Evolutionary conservation across 345 rosid species (phyloP).

Genomic region (Geranium rotundifolium): DNA sequence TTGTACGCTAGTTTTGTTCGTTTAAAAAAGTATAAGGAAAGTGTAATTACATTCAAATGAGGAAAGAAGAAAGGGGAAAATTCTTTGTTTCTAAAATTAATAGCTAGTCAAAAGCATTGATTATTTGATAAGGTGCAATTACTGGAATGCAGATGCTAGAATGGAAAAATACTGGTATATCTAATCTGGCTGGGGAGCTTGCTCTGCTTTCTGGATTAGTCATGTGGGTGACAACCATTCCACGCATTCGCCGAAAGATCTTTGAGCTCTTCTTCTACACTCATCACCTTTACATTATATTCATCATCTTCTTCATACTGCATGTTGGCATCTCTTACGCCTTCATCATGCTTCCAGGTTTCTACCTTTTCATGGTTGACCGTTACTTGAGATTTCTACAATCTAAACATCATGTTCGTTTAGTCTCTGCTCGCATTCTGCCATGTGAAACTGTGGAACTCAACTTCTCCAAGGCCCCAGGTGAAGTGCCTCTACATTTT

Average conservation of each 20-base stretch:
- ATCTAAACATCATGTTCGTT: conserved; percentile 34
- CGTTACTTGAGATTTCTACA: conserved; percentile 69
- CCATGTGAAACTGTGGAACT: conserved; percentile 54
- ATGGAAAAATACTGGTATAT: conserved; percentile 31
- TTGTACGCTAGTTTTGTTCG: too few species aligned
- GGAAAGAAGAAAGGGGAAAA: not conserved
- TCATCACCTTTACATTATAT: conserved; percentile 57
- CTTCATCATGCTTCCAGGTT: conserved; percentile 56
- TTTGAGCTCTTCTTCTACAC: conserved; percentile 81
- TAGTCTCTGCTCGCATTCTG: conserved; percentile 56
- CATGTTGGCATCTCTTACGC: conserved; percentile 54
- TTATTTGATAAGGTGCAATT: not conserved
- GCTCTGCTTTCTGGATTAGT: conserved; percentile 42
- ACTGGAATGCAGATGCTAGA: conserved; percentile 28
- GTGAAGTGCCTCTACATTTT: conserved; percentile 12
- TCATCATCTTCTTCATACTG: conserved; percentile 49
- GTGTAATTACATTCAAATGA: not conserved
- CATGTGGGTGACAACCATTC: conserved; percentile 64
- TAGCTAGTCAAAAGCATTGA: not conserved
- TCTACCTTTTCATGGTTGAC: conserved; percentile 69
- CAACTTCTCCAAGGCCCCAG: conserved; percentile 54
- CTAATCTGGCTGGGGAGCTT: conserved; percentile 67
- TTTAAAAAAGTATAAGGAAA: too few species aligned
- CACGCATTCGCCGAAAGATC: conserved; percentile 37
- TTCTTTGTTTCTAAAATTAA: not conserved